These are phyloP conservation scores for Euphorbia schlechtendalii DNA, from an alignment of 441 rosid species.

Conservation along the genomic window DNA sequence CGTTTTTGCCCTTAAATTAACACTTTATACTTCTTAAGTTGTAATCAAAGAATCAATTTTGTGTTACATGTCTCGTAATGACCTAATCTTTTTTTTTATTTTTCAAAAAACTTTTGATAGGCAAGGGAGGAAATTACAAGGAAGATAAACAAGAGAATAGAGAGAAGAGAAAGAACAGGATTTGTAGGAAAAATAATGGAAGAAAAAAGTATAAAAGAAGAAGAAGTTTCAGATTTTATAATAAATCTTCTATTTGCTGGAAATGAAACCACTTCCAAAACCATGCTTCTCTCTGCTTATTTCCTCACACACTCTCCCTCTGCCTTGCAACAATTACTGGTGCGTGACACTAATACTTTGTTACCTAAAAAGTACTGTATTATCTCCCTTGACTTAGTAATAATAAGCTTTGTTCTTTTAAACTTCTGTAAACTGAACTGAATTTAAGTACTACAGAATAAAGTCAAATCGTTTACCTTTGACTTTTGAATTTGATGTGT, in stretches of 20 bases:
- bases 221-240: slow-evolving; percentile 62
- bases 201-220: slow-evolving; percentile 59
- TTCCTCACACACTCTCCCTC: slow-evolving; percentile 60
- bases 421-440: too few species aligned
- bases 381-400: too few species aligned
- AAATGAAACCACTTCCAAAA: slow-evolving; percentile 79
- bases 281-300: slow-evolving; percentile 72
- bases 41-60: too few species aligned
- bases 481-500: too few species aligned
- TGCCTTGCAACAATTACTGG: slow-evolving; percentile 51
- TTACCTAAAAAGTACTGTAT: too few species aligned
- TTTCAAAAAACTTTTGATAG: slow-evolving; percentile 26
- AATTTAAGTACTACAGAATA: too few species aligned
- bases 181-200: slow-evolving; percentile 56
- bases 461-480: too few species aligned
- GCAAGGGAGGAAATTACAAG: slow-evolving; percentile 59
- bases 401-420: too few species aligned
- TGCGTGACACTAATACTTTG: too few species aligned
- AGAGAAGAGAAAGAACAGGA: slow-evolving; percentile 34
- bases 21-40: too few species aligned
- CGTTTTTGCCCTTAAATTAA: too few species aligned
- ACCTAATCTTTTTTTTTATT: neutral
- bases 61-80: neutral
- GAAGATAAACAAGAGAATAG: slow-evolving; percentile 48
- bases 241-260: slow-evolving; percentile 83